Base-by-base conservation (phyloP, 2,329 filamentous ascomycete genomes). In the Calonectria montana region DNA sequence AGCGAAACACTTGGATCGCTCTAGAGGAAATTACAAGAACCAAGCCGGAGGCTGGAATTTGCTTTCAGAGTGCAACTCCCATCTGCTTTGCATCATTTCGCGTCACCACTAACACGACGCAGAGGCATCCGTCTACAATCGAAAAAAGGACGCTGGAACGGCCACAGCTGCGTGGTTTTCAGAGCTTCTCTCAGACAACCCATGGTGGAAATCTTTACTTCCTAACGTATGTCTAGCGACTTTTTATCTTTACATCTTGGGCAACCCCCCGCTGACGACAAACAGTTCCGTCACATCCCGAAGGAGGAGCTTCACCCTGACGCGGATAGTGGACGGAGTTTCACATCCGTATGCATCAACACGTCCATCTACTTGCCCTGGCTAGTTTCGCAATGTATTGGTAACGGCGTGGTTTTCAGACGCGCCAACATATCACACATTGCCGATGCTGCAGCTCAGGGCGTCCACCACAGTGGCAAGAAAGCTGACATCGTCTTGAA, bases 311-410 rank as follows among this genome's bases (percentile, higher is more conserved):
- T 70, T 29, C 39, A 50, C 27, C n/a, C 37, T 2, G 69, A 29
- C 21, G 64, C 67, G 4, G 65, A 71, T 35, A 71, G 62, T 7
- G 69, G 64, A 5, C 69, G 67, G 12, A 48, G 39, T 57, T 97
- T 97, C 82, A 94, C 91, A 9, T 96, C 94, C 0, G 92, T 97
- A 41, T 98, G 95, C 84, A 96, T 98, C 82, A 98, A 98, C 84
- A 94, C 94, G 0, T 91, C 93, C 37, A 84, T 98, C 67, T 98
- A 98, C 84, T 90, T 98, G 3, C 91, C 94, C 2, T 98, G 94
- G 91, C 91, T 98, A 0, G 86, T 94, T 0, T 93, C 93, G 0
- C 92, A 96, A 83, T 97, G 94, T 82, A 87, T 93, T 25, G 90
- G 90, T 75, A 90, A 91, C 65, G 94, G 94, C n/a, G 93, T 94